Evolutionary conservation across 106 monocot species (phyloP).

Genomic region (Dendrobium huoshanense): DNA sequence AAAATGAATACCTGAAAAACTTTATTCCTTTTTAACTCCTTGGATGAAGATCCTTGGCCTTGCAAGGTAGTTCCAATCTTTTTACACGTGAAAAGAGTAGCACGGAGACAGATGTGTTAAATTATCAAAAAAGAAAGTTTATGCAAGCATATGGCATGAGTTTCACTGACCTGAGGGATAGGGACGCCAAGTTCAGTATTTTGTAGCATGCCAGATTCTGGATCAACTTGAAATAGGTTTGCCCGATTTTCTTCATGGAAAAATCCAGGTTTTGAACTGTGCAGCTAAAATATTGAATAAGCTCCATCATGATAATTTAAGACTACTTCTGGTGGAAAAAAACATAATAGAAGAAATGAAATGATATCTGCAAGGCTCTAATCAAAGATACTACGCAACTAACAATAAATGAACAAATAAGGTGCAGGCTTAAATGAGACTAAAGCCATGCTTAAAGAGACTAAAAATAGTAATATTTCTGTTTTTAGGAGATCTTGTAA

Average conservation of each 20-base stretch:
- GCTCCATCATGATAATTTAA: not conserved
- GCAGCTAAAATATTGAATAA: not conserved
- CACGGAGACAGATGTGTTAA: not conserved
- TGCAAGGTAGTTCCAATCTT: constrained; percentile 70
- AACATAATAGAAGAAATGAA: not conserved
- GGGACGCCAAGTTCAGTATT: constrained; percentile 61
- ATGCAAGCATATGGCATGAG: not conserved
- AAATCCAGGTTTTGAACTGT: constrained; percentile 84
- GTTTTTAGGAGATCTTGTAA: no score
- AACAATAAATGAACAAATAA: no score
- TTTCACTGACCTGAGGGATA: constrained; percentile 63
- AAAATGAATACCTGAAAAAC: constrained; percentile 75
- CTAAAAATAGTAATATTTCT: no score
- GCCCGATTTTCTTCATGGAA: constrained; percentile 89
- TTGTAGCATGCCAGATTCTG: constrained; percentile 71
- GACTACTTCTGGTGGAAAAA: not conserved
- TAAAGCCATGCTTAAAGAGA: no score
- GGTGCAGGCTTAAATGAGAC: no score
- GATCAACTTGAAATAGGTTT: constrained; percentile 65
- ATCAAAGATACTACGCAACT: no score
- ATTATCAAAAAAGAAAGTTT: not conserved
- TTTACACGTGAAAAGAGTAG: constrained; percentile 4
- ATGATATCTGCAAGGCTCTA: not conserved
- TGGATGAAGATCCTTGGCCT: constrained; percentile 34
- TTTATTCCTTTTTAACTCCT: constrained; percentile 40